Evolutionary conservation across 2,329 filamentous ascomycete genomes (phyloP), one percentile per base, ranked within the genome.

Genomic region (Herpomyces periplanetae): DNA sequence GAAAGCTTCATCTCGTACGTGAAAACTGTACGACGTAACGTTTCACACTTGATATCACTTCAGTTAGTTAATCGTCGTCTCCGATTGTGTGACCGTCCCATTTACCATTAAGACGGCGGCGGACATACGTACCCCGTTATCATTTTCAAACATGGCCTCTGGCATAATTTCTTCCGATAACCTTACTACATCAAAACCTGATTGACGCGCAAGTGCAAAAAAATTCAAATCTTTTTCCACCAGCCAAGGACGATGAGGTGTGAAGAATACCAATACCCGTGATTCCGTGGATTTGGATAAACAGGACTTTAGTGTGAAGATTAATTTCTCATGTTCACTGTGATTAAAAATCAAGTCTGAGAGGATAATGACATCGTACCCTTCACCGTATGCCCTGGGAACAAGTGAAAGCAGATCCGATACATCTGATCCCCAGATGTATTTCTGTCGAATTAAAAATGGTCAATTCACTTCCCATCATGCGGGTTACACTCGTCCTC

Each of bases 311-410:
- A 88, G 51, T 3, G 62, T 69, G 26, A 51, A 47, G 26, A 84
- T 45, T 24, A 88, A 45, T 30, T 66, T 69, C 2, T 40, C 44
- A 32, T 88, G 75, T 41, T 87, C 71, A 3, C 59, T 63, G 35
- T 88, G 71, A 24, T 80, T 66, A 42, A 88, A 91, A 3, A 88
- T 48, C 19, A 88, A 47, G 35, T 88, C 75, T 3, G 73, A 71
- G 16, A 88, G 48, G 22, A 91, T 60, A 11, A 88, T 37, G 3
- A 84, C 45, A 34, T 88, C 69, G 32, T 84, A 88, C 0, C 42
- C 44, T 5, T 34, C 31, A 7, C 28, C 28, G 4, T 21, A 21
- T 8, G 27, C 25, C 2, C 34, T 23, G n/a, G 44, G 39, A 2
- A 75, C 37, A 25, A 56, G 44, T 4, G 42, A 41, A 6, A 61